Base-by-base conservation (phyloP, 228 moss, liverwort and hornwort species). In the Sphagnum magellanicum region DNA sequence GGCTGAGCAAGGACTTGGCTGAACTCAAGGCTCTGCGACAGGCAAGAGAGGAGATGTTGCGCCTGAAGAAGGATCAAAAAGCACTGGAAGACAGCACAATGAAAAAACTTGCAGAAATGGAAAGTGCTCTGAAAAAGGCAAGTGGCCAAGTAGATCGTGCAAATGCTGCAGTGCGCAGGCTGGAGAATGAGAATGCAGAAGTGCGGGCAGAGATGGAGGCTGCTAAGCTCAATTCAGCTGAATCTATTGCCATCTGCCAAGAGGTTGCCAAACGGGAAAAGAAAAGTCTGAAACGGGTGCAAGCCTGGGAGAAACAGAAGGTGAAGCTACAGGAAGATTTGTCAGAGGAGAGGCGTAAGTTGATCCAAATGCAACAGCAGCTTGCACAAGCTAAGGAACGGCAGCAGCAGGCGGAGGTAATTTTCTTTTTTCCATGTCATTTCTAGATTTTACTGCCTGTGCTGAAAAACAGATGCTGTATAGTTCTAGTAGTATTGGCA, bases 281-380 rank as follows among this genome's bases (percentile, higher is more conserved):
- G 74, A 90, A 90, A 73, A 81, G 76, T 53, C 77, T 50, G 16
- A 90, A 88, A 70, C 77, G 81, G 73, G 79, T 79, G 48, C 87
- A 87, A 61, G 83, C 85, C 17, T 90, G 90, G 90, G 90, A 90
- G 78, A 90, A 85, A 74, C 85, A 87, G 70, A 90, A 83, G 74
- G 85, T 85, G 12, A 85, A 88, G 78, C 65, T 87, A 69, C 87
- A 90, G 76, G 90, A 87, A 62, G 79, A 85, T 10, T 68, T 88
- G 14, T 79, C 88, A 47, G 85, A 85, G 32, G 90, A 90, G 66
- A 87, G 66, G 60, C 74, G 63, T 49, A 90, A 87, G 73, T 59
- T 81, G 57, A 53, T 70, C 14, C 72, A 78, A 73, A 80, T 83
- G 53, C 83, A 88, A 64, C 81, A 88, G 60, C 79, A 73, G 15